Base-by-base conservation (phyloP, 78 protist species). In the Dictyostelium intermedium region DNA sequence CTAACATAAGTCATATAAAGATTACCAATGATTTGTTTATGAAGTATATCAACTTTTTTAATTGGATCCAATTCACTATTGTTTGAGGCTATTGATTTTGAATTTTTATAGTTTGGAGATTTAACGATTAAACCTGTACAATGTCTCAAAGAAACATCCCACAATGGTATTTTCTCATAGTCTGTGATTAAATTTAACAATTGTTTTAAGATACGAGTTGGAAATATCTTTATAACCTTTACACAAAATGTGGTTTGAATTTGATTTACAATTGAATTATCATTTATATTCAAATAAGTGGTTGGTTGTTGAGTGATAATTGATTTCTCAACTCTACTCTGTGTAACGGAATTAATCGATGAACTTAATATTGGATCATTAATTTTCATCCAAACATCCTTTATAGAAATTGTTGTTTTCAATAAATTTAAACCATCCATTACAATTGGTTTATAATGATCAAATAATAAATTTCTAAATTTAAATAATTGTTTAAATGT, bases 21-120 rank as follows among this genome's bases (percentile, higher is more conserved):
- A 45, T 87, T 87, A 20, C 93, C 93, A 79, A 87, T 87, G 27
- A 87, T 87, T 45, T 87, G 93, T 53, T 87, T 87, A 66, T 87
- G 93, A 3, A 87, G 70, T 11, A 87, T 53, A 66, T 87, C 93
- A 16, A 87, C 93, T 32, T 87, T 87, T 53, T 79, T 87, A 72
- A 63, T 43, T 23, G 32, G 32, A 41, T 80, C 85, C 2, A n/a
- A 25, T 25, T 78, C 60, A 41, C 37, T 78, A 41, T 41, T 41
- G 9, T 41, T 78, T 41, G 45, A 34, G 11, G n/a, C 27, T 8
- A 41, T 53, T 11, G 35, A 34, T 34, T 78, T 78, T 34, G 53
- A 34, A 78, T 35, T 78, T 32, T 37, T 74, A 74, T 37, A 74
- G 35, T 74, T 80, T 25, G 93, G 93, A 2, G 66, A n/a, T 39